A percentile compares a stretch with the other conserved stretches of the same genome.
Conservation (phyloP, 2,329 filamentous ascomycete genomes). For the Fusarium sp. region DNA sequence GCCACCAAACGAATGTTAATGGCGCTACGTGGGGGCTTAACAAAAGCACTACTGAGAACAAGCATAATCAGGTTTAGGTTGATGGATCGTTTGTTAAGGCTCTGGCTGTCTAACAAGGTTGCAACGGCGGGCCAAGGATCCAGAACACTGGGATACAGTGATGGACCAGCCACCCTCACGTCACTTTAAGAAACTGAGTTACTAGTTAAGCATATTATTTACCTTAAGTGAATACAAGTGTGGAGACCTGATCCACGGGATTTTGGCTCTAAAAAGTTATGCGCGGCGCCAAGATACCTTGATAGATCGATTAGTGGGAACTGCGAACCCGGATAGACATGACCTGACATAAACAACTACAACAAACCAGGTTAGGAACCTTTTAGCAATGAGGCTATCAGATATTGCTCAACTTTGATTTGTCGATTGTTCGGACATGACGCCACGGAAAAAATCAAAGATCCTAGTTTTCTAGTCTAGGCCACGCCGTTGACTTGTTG, state of each 20-base stretch:
- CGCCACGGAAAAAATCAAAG: slow-evolving; percentile 6
- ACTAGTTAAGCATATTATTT: slow-evolving; percentile 49
- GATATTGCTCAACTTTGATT: slow-evolving; percentile 3
- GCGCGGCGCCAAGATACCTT: slow-evolving; percentile 39
- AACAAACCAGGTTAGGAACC: slow-evolving; percentile 1
- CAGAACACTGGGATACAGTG: neutral
- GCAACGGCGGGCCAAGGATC: neutral
- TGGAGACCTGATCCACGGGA: neutral
- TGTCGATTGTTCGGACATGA: slow-evolving; percentile 9
- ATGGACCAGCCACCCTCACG: slow-evolving; percentile 5
- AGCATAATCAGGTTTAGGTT: no score
- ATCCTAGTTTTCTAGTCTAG: slow-evolving; percentile 1
- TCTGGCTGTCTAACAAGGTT: slow-evolving; percentile 16
- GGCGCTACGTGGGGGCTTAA: neutral
- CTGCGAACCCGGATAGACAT: slow-evolving; percentile 47
- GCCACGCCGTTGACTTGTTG: slow-evolving; percentile 2
- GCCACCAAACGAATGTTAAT: neutral
- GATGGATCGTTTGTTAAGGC: neutral
- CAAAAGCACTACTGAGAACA: accelerated
- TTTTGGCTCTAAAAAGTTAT: slow-evolving; percentile 2
- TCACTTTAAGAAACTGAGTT: neutral
- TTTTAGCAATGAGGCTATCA: neutral
- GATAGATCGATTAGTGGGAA: slow-evolving; percentile 44
- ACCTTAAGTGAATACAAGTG: slow-evolving; percentile 31
- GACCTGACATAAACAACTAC: slow-evolving; percentile 12